Base-by-base conservation (phyloP, 352 stramenopile species). In the Globisporangium spinosum region DNA sequence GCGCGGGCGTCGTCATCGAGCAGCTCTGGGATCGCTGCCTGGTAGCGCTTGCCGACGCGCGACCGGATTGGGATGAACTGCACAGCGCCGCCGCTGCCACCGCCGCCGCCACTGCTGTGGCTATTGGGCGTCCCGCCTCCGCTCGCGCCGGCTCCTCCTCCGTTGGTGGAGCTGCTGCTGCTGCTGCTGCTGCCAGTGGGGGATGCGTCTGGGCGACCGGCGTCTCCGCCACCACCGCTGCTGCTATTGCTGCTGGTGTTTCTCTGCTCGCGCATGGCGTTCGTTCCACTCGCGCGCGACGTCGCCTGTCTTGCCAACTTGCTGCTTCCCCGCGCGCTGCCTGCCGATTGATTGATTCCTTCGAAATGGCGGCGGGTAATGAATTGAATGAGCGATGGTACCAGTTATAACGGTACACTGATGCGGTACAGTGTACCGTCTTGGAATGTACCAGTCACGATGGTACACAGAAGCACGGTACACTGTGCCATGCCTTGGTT, bases 31-130 rank as follows among this genome's bases (percentile, higher is more conserved):
- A 96, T 77, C 43, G 70, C 64, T 23, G 89, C 89, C 75, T 96
- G 89, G 65, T 83, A 96, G 59, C 84, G 75, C 78, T 89, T 92
- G 8, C 89, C 89, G 13, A 96, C 85, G 27, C 89, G 80, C 25
- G 85, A 93, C 51, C 82, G 86, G 13, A 94, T 73, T n/a, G 86
- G 23, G n/a, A 82, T 66, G 66, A 91, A 94, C 68, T 90, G 86
- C 15, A 70, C 61, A 3, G 64, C 29, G 38, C 54, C 55, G 4
- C 35, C 15, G 32, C 35, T 43, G 29, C 29, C 29, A 3, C 27
- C 27, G 34, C 47, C n/a, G 47, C 47, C 47, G n/a, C 54, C 54
- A 59, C 55, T 45, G 20, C 29, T 61, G 56, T 27, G 20, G 49
- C 56, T 61, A 35, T 38, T 65, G 7, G 62, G 22, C 15, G 70